Evolutionary conservation across 2,329 filamentous ascomycete genomes (phyloP).

Genomic region (Graphiopsis chlorocephala): DNA sequence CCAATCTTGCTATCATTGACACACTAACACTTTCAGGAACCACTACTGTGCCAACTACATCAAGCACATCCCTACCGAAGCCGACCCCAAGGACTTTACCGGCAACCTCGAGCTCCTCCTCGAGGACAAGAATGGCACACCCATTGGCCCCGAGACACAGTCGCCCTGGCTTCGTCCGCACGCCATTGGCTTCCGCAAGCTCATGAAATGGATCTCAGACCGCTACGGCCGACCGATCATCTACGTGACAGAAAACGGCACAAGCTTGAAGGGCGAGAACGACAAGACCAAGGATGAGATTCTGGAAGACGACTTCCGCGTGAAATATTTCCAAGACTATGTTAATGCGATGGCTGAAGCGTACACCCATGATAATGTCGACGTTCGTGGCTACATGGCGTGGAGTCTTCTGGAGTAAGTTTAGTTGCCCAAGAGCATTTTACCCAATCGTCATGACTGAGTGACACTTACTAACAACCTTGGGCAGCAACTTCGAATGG

Average conservation of each 20-base stretch:
- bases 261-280: conserved; percentile 78
- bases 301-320: conserved; percentile 77
- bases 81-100: conserved; percentile 64
- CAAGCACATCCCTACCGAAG: conserved; percentile 56
- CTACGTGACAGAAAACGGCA: conserved; percentile 88
- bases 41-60: conserved; percentile 89
- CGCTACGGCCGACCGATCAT: conserved; percentile 74
- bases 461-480: not conserved
- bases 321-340: conserved; percentile 75
- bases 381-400: conserved; percentile 76
- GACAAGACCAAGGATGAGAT: conserved; percentile 68
- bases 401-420: conserved; percentile 81
- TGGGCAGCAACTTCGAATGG: conserved; percentile 75
- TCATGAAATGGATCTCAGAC: conserved; percentile 73
- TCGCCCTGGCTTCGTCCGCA: conserved; percentile 77
- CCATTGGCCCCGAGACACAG: conserved; percentile 79
- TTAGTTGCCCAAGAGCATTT: not conserved
- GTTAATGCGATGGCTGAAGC: conserved; percentile 74
- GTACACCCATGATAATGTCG: conserved; percentile 67
- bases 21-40: conserved; percentile 48
- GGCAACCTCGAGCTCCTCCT: conserved; percentile 74
- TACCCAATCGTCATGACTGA: not conserved
- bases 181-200: conserved; percentile 71
- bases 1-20: not conserved
- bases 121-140: conserved; percentile 65